phyloP scores from a whole-genome alignment of 768 basidiomycete species.

The Pisolithus sp. region DNA sequence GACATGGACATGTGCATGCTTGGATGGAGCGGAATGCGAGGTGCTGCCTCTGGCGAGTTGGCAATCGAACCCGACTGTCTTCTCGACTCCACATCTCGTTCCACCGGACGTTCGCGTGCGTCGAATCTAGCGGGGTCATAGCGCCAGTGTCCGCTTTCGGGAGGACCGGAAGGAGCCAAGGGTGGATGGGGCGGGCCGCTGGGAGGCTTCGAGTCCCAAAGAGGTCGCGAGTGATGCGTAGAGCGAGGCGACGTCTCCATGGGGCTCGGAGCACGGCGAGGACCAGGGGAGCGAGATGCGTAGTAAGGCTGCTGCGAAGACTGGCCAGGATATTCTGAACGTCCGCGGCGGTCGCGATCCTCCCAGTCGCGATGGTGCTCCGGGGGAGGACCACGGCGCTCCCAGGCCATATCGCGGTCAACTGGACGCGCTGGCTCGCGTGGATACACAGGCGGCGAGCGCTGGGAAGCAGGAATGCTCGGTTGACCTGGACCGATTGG shows the following conservation, averaged over 20 bases:
- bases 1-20: conserved; percentile 52
- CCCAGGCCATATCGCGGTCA: conserved; percentile 56
- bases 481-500: conserved; percentile 49
- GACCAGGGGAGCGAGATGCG: conserved; percentile 29
- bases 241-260: conserved; percentile 58
- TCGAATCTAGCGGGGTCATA: conserved; percentile 60
- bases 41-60: conserved; percentile 40
- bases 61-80: conserved; percentile 34
- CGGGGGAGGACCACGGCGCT: conserved; percentile 44
- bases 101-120: conserved; percentile 33
- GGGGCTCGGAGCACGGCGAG: conserved; percentile 41
- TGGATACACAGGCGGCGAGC: conserved; percentile 54
- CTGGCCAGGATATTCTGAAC: conserved; percentile 30
- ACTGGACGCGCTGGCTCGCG: conserved; percentile 42
- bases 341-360: conserved; percentile 32
- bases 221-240: conserved; percentile 32
- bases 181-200: conserved; percentile 23
- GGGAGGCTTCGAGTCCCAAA: conserved; percentile 60
- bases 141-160: conserved; percentile 43
- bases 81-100: conserved; percentile 31
- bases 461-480: conserved; percentile 39
- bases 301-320: conserved; percentile 28
- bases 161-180: conserved; percentile 30
- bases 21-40: conserved; percentile 24
- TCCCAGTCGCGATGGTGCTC: conserved; percentile 49